Evolutionary conservation across 2,329 filamentous ascomycete genomes (phyloP).

Genomic region (Stachybotrys elegans): DNA sequence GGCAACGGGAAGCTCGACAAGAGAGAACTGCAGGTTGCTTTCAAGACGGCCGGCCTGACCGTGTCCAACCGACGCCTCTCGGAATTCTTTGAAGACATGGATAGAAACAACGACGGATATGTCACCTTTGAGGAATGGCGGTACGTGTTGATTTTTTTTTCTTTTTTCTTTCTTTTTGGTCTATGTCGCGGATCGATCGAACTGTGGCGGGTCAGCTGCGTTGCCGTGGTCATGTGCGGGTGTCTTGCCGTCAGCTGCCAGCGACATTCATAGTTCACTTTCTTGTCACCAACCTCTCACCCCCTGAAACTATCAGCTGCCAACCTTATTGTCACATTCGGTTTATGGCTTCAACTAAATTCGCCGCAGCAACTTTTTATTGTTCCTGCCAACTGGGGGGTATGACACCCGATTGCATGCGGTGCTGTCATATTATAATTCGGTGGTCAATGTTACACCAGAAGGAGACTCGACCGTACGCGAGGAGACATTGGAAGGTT

Average conservation of each 20-base stretch:
- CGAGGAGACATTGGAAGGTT: conserved; percentile 84
- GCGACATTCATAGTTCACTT: no score
- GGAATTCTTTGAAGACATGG: conserved; percentile 84
- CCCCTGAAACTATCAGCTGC: no score
- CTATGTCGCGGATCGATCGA: no score
- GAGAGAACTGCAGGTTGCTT: conserved; percentile 74
- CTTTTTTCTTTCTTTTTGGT: conserved; percentile 4
- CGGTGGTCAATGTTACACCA: conserved; percentile 80
- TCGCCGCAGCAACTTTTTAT: conserved; percentile 88
- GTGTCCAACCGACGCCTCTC: conserved; percentile 74
- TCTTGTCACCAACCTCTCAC: background rate
- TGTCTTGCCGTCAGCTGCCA: no score
- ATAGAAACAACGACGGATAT: conserved; percentile 79
- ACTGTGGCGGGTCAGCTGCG: no score
- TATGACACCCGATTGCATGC: conserved; percentile 68
- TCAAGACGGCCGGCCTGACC: conserved; percentile 70
- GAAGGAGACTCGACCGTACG: conserved; percentile 92
- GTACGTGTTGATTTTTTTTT: conserved; percentile 48
- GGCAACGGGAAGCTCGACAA: conserved; percentile 82
- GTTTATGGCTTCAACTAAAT: no score
- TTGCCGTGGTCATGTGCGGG: no score
- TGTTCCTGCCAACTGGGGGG: conserved; percentile 70
- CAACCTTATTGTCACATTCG: no score
- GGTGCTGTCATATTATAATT: conserved; percentile 86
- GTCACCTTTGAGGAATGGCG: conserved; percentile 96